Evolutionary conservation across 2,329 filamentous ascomycete species (phyloP).

Genomic region (Pyrenophora seminiperda): DNA sequence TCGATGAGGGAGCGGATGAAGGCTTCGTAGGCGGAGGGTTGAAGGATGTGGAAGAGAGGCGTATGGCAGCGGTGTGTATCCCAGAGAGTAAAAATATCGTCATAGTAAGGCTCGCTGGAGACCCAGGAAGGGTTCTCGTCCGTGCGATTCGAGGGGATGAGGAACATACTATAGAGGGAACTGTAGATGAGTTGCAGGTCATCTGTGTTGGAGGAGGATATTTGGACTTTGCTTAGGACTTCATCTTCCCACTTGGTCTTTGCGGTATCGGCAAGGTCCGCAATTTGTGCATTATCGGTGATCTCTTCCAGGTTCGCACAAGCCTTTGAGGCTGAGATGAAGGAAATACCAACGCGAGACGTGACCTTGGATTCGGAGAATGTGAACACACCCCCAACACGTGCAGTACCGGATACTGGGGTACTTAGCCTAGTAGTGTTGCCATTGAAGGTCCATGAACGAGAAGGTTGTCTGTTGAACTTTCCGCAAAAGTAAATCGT

Average conservation of each 20-base stretch:
- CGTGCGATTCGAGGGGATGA: slow-evolving; percentile 72
- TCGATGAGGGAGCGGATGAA: slow-evolving; percentile 71
- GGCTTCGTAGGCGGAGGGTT: slow-evolving; percentile 67
- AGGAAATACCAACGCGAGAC: slow-evolving; percentile 70
- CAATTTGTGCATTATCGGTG: slow-evolving; percentile 51
- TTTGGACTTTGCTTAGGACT: slow-evolving; percentile 68
- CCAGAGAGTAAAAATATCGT: slow-evolving; percentile 75
- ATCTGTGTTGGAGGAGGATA: slow-evolving; percentile 60
- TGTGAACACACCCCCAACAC: slow-evolving; percentile 58
- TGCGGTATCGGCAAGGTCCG: slow-evolving; percentile 54
- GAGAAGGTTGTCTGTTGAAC: slow-evolving; percentile 54
- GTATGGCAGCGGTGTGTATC: slow-evolving; percentile 68
- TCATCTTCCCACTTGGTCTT: slow-evolving; percentile 64
- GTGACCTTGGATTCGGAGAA: slow-evolving; percentile 56
- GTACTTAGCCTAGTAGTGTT: slow-evolving; percentile 18
- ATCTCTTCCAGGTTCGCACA: slow-evolving; percentile 66
- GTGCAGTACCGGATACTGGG: slow-evolving; percentile 26
- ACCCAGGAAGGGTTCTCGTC: slow-evolving; percentile 72
- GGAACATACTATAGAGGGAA: slow-evolving; percentile 70
- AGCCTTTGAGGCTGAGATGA: slow-evolving; percentile 66
- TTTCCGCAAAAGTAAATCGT: slow-evolving; percentile 67
- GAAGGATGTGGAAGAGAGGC: slow-evolving; percentile 67
- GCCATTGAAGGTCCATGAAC: slow-evolving; percentile 41
- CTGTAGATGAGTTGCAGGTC: slow-evolving; percentile 68
- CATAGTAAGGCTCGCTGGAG: slow-evolving; percentile 70